Conservation (phyloP, 805 yeast species). For the Wickerhamomyces chaumierensis region DNA sequence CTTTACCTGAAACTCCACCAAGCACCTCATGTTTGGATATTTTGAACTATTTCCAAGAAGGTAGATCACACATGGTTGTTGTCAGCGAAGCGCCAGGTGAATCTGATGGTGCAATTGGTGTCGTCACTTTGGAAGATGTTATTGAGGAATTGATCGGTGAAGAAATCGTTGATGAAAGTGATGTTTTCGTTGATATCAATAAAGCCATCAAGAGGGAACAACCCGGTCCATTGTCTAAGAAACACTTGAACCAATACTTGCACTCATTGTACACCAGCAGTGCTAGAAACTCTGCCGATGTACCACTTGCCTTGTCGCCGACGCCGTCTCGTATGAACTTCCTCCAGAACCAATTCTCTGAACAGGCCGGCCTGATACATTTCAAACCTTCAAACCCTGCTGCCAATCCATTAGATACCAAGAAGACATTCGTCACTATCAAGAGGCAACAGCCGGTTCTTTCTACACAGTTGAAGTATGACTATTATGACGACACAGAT, state of each 20-base stretch:
- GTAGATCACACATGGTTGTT: conserved; percentile 94
- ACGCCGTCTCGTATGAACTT: neutral
- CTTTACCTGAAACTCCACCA: conserved; percentile 87
- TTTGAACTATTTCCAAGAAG: conserved; percentile 93
- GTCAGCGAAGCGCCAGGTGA: conserved; percentile 82
- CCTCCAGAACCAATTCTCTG: conserved; percentile 2
- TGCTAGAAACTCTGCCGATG: conserved; percentile 32
- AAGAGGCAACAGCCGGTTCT: conserved; percentile 33
- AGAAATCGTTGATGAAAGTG: conserved; percentile 93
- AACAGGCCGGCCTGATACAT: conserved; percentile 8
- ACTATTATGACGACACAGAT: conserved; percentile 10
- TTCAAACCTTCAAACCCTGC: conserved; percentile 44
- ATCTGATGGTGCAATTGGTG: conserved; percentile 79
- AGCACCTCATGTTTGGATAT: conserved; percentile 91
- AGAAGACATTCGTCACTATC: conserved; percentile 55
- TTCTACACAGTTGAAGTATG: conserved; percentile 6
- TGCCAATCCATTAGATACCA: conserved; percentile 55
- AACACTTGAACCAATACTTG: conserved; percentile 58
- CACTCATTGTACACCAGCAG: conserved; percentile 44
- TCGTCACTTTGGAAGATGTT: conserved; percentile 91
- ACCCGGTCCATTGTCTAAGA: conserved; percentile 66
- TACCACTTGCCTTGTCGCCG: neutral
- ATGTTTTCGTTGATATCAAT: conserved; percentile 84
- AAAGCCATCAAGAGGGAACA: conserved; percentile 69
- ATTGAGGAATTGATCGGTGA: conserved; percentile 97